phyloP scores from a whole-genome alignment of 495 filamentous ascomycete genomes.

The Thozetella sp. region DNA sequence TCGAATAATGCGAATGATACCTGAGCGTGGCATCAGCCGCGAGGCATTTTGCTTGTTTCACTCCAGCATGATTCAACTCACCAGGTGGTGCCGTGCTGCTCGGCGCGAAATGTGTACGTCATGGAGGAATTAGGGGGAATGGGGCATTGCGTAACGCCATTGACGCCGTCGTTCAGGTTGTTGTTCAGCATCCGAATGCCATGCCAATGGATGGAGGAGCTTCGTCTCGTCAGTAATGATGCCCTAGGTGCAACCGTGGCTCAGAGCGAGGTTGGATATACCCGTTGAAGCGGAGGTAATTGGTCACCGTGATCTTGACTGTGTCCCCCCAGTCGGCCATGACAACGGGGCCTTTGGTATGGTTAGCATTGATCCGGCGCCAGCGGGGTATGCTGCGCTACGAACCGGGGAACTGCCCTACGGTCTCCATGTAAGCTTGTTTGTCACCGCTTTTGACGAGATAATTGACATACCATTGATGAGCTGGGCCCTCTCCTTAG shows the following conservation, averaged over 20 bases:
- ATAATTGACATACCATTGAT: conserved; percentile 26
- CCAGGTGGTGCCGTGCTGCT: conserved; percentile 55
- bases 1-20: conserved; percentile 49
- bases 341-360: conserved; percentile 7
- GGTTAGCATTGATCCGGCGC: not conserved
- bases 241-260: not conserved
- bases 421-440: not conserved
- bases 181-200: conserved; percentile 25
- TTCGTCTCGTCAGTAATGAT: not conserved
- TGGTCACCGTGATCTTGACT: conserved; percentile 19
- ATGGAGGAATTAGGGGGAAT: conserved; percentile 35
- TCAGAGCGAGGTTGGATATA: not conserved
- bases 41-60: not conserved
- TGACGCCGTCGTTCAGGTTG: conserved; percentile 39
- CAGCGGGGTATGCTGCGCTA: not conserved
- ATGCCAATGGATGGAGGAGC: conserved; percentile 27
- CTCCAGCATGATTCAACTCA: conserved; percentile 18
- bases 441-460: conserved; percentile 11
- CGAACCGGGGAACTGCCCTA: conserved; percentile 15
- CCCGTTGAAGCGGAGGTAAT: conserved; percentile 21
- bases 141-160: conserved; percentile 40
- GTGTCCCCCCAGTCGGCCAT: conserved; percentile 32
- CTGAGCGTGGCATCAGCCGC: conserved; percentile 18
- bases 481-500: conserved; percentile 20
- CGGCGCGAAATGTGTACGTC: conserved; percentile 52